These are phyloP conservation scores for Kwoniella heveanensis DNA, from an alignment of 768 basidiomycete genomes.

Conservation along the genomic window DNA sequence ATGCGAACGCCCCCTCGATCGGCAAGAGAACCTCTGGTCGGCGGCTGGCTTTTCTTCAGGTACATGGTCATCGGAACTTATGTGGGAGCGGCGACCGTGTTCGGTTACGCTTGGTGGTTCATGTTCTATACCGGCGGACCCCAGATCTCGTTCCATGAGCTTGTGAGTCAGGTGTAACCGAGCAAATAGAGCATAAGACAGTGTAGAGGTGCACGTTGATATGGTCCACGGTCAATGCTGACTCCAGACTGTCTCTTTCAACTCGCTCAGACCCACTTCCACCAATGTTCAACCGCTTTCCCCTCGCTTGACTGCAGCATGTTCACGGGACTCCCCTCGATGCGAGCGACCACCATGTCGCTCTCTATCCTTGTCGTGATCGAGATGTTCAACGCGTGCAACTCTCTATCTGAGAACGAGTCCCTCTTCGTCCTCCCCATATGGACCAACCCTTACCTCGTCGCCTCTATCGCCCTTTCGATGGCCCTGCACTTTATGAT, in stretches of 20 bases:
- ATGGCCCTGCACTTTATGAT: conserved; percentile 94
- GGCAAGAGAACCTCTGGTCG: conserved; percentile 85
- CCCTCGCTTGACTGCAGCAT: conserved; percentile 92
- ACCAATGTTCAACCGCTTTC: conserved; percentile 79
- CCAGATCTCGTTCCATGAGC: conserved; percentile 87
- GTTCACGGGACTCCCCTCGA: conserved; percentile 85
- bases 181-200: too few relatives aligned
- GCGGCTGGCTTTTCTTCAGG: conserved; percentile 91
- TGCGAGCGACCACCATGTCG: conserved; percentile 90
- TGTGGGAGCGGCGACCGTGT: conserved; percentile 92
- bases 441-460: conserved; percentile 93
- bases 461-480: conserved; percentile 81
- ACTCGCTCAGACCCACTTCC: conserved; percentile 80
- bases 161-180: too few relatives aligned
- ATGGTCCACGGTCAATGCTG: too few relatives aligned
- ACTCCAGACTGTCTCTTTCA: conserved; percentile 2
- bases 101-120: conserved; percentile 99
- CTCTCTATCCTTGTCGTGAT: conserved; percentile 86
- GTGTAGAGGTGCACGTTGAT: too few relatives aligned
- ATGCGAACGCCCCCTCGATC: conserved; percentile 93
- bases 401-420: conserved; percentile 97
- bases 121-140: conserved; percentile 85
- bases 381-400: conserved; percentile 60
- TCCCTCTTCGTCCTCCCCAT: conserved; percentile 81
- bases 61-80: conserved; percentile 92